A percentile compares a stretch with the other conserved stretches of the same genome.
Evolutionary conservation across 257 asterid genomes (phyloP).

Genomic region (Solanum appendiculatum): DNA sequence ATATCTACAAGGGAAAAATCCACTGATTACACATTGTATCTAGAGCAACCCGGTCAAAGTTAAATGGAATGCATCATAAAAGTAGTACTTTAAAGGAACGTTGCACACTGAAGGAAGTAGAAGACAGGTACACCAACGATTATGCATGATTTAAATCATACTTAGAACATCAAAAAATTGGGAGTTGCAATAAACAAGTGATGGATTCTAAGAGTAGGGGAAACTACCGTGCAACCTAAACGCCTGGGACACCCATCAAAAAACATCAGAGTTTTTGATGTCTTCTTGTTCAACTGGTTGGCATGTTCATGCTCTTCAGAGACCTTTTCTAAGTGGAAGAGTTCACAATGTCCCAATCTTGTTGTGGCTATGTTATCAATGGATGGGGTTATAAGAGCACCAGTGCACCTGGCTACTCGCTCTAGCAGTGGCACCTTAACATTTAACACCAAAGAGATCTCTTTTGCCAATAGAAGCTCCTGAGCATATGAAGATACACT

Average conservation of each 20-base stretch:
- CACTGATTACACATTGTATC: neutral
- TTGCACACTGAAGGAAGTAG: neutral
- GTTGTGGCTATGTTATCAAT: conserved; percentile 61
- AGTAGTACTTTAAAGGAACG: neutral
- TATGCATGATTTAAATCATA: neutral
- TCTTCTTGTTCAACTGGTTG: conserved; percentile 69
- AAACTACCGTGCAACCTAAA: conserved; percentile 90
- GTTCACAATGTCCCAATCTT: conserved; percentile 81
- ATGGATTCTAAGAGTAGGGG: conserved; percentile 1
- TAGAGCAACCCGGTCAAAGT: neutral
- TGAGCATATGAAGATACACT: conserved; percentile 87
- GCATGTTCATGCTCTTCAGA: conserved; percentile 59
- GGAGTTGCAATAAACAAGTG: neutral
- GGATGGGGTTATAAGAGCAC: conserved; percentile 76
- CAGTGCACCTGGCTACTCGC: conserved; percentile 80
- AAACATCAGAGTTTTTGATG: conserved; percentile 82
- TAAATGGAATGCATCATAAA: neutral
- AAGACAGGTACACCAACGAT: neutral
- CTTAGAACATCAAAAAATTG: neutral
- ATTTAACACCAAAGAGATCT: conserved; percentile 83
- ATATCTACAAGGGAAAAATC: neutral
- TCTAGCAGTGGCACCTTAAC: conserved; percentile 74
- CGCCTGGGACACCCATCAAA: conserved; percentile 96
- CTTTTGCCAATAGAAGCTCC: conserved; percentile 74
- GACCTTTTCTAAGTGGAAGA: conserved; percentile 72